Evolutionary conservation across 768 basidiomycete genomes (phyloP), one percentile per base, ranked within the genome.

Genomic region (Lepiota venenata): DNA sequence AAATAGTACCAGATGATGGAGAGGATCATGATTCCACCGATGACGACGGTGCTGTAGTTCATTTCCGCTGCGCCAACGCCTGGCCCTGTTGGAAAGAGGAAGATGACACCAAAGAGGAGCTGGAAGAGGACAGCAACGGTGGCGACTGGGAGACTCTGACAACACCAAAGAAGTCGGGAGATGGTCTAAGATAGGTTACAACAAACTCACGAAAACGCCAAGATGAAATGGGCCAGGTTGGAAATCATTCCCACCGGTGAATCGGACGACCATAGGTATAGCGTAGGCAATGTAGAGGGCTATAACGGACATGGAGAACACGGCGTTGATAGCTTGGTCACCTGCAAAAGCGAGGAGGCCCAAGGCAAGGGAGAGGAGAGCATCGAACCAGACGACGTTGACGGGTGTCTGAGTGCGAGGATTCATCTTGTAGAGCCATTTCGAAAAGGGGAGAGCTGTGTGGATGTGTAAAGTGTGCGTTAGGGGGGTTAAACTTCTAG

Each of bases 21-120:
- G 22, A 90, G 74, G 3, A 73, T 45, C 55, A 89, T 67, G 2
- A 83, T 74, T 2, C 83, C 87, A 0, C 82, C 83, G 2, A 85
- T 69, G 3, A 92, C 88, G 27, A 86, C 84, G 38, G 84, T 72
- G 0, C 82, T 80, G 60, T 90, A 91, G 67, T 91, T 91, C 88
- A 92, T 89, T 48, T 72, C 70, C 10, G 59, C 53, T 3, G 75
- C 65, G 41, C 60, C 64, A 2, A 83, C 71, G n/a, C 66, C 64
- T 12, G 82, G 82, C n/a, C 71, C 74, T 9, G 76, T 65, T 12
- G 85, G 89, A 73, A 88, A 90, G 56, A 85, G 70, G 69, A 86
- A 83, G 0, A 87, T 78, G 29, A 83, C 61, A 44, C 72, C 63
- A 76, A 85, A 79, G 67, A 89, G 85, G 6, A 61, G 25, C 89